Evolutionary conservation across 1,284 basidiomycete genomes (phyloP), one percentile per base, ranked within the genome.

Genomic region (Sporisorium scitamineum): DNA sequence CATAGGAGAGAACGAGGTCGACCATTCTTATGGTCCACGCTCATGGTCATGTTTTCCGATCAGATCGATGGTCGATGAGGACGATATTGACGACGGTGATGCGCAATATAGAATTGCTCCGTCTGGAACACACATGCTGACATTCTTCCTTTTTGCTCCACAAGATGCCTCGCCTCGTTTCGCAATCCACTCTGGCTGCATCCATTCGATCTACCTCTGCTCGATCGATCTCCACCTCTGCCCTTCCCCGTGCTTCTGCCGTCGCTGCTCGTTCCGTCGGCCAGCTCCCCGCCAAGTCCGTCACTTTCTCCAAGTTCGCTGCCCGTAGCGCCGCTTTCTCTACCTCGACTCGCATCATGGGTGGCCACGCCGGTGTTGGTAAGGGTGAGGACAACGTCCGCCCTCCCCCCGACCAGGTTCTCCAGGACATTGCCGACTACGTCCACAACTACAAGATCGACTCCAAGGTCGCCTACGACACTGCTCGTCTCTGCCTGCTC

Each of bases 381-480:
- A 71, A 79, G 70, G 83, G 83, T 14, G 83, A 85, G 63, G 72
- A 78, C 77, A 85, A 85, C 54, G 81, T 73, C 59, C 82, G 83
- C 31, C 83, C 83, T 34, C 71, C 76, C 22, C 74, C 79, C 48
- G 83, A 85, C 60, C 70, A 78, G 75, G 80, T 82, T 29, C 61
- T 82, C 45, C 80, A 82, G 61, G 78, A 82, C 74, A 82, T 82
- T 57, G 80, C 80, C 75, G 80, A 82, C 71, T 73, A 79, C 45
- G 77, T 77, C 11, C 74, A 76, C 73, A 79, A 76, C 64, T 84
- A 83, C 77, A 76, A 83, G 58, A 83, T 83, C 63, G 76, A 62
- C 59, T 82, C 81, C n/a, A 60, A 83, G 51, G 74, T 73, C 47
- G 83, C 83, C 34, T 85, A 83, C 78, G 74, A 82, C 76, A 85